Evolutionary conservation across 2,329 filamentous ascomycete species (phyloP), one percentile per base, ranked within the genome.

Genomic region (Monilinia fructigena): DNA sequence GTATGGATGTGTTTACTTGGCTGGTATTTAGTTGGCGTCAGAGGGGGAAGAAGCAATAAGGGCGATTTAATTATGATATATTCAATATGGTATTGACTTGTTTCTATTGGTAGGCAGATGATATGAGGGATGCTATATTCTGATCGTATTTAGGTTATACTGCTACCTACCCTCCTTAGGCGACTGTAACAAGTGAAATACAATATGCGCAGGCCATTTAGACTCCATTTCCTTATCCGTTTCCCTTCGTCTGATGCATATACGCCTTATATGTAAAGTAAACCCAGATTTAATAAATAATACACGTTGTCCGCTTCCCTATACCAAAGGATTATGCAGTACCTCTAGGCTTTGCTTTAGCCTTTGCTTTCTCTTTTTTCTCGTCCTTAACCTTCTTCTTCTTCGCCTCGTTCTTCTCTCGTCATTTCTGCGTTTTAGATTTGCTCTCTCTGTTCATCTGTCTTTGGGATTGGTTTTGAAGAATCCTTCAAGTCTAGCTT

Each of bases 331-430:
- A 20, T 69, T 66, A 76, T 54, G 72, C 73, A 56, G 70, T 71
- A 48, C 75, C 75, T 69, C 91, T 87, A 18, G 94, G 93, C 81
- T 94, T 97, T 7, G 89, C 84, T 81, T 97, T 99, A 28, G 87
- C 86, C 70, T 91, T 91, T 71, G 93, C 93, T 85, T 98, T 99
- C 71, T 93, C 92, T 82, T 97, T 97, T 75, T 94, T 93, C 67
- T 96, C 92, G 70, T 91, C 87, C 85, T 97, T 99, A 72, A 90
- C 84, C 81, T 93, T 96, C 85, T 98, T 98, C 82, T 94, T 97
- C 79, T 92, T 93, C 73, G 93, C 90, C 74, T 93, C 93, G 42
- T 92, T 83, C 82, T 96, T 96, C 80, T 96, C 80, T 93, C 91
- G 63, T 98, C 94, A 48, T 95, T 85, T 82, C 98, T 99, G 72